Evolutionary conservation across 352 stramenopile genomes (phyloP), one percentile per base, ranked within the genome.

Genomic region (Phytophthora pini): DNA sequence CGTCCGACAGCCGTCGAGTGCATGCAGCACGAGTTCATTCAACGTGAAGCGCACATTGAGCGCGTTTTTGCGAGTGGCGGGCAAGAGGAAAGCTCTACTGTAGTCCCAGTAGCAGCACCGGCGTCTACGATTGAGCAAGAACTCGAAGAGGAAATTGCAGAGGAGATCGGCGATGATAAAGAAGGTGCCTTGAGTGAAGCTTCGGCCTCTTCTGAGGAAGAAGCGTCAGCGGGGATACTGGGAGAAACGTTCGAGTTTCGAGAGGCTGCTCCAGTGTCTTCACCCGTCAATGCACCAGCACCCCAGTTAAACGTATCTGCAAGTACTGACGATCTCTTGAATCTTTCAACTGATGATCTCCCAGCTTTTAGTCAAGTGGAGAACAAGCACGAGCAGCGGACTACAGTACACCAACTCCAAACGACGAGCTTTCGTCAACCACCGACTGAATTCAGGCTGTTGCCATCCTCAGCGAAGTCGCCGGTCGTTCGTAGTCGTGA

Each of bases 21-120:
- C 31, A 80, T 98, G 47, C 64, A 87, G n/a, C 94, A 98, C 61
- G 79, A 88, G 27, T 98, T 98, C 65, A 89, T 98, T 40, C 53
- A 48, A 8, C 51, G 70, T 24, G 72, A 80, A 60, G 69, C 52
- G 10, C 66, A 78, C 17, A 68, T 88, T 29, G 62, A 84, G 47
- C 46, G 50, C 1, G 76, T 86, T 0, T 82, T 82, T 61, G 61
- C 61, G 0, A 61, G 54, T 43, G 65, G 59, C 6, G 56, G 61
- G 20, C 29, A 26, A 15, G 56, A 62, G 13, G 50, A 51, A 50
- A 31, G 13, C 24, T 24, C 22, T 4, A 15, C n/a, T 12, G 46
- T 50, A 53, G 41, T 24, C 1, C 4, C 22, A 26, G 24, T 26
- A 26, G 24, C 39, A 41, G 29, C 60, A 12, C 32, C 47, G 24